Evolutionary conservation across 106 monocot genomes (phyloP).

Genomic region (Amphibolis antarctica): DNA sequence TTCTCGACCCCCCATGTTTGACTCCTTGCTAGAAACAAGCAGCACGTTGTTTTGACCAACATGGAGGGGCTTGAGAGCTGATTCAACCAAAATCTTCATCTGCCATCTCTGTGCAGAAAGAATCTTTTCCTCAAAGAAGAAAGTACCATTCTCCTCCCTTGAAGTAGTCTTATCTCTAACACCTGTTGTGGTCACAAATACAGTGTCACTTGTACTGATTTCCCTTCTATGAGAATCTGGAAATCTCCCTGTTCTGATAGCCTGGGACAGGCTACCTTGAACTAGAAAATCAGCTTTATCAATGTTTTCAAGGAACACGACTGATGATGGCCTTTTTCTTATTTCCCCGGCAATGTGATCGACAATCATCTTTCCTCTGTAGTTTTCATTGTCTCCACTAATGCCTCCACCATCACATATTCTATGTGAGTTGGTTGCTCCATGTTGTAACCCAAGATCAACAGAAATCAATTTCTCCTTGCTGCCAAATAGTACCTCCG

Average conservation of each 20-base stretch:
- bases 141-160: neutral
- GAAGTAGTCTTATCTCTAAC: too few relatives aligned
- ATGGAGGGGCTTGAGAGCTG: neutral
- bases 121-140: conserved; percentile 23
- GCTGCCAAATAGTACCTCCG: conserved; percentile 43
- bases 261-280: conserved; percentile 35
- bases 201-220: conserved; percentile 39
- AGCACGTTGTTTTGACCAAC: neutral
- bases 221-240: conserved; percentile 70
- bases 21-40: conserved; percentile 17
- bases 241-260: conserved; percentile 58
- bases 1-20: conserved; percentile 1
- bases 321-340: conserved; percentile 50
- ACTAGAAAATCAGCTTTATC: conserved; percentile 37
- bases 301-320: conserved; percentile 54
- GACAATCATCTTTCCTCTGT: conserved; percentile 34
- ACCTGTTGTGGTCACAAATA: conserved; percentile 45
- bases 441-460: neutral
- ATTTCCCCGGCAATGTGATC: conserved; percentile 41
- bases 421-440: too few relatives aligned
- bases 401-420: conserved; percentile 17
- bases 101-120: conserved; percentile 35
- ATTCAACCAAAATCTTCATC: conserved; percentile 44
- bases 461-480: conserved; percentile 16
- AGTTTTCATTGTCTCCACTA: conserved; percentile 9